Evolutionary conservation across 768 basidiomycete species (phyloP).

Genomic region (Trametes punicea): DNA sequence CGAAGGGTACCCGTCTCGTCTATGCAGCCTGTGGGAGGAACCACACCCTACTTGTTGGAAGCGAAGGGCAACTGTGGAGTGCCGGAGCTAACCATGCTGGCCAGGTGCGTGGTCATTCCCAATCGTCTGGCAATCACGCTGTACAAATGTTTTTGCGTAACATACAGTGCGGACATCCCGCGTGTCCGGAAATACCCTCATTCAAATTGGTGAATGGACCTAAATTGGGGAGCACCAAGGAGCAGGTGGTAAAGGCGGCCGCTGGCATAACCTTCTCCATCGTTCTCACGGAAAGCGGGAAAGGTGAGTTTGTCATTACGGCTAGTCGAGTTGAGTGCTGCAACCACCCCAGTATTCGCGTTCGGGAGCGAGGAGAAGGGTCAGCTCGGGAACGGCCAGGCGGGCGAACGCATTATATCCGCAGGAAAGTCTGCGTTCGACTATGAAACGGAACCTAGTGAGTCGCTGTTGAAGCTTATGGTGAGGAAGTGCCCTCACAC

Average conservation of each 20-base stretch:
- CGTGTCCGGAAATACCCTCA: constrained; percentile 57
- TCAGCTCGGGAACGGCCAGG: constrained; percentile 89
- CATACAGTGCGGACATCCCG: constrained; percentile 73
- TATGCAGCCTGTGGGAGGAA: constrained; percentile 80
- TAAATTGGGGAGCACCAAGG: constrained; percentile 49
- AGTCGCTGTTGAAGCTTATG: constrained; percentile 16
- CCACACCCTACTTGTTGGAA: constrained; percentile 81
- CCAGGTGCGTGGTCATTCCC: constrained; percentile 48
- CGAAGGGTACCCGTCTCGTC: constrained; percentile 54
- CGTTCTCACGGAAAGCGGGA: constrained; percentile 79
- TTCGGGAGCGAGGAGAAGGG: constrained; percentile 93
- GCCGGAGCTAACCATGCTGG: constrained; percentile 79
- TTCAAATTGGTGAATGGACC: constrained; percentile 67
- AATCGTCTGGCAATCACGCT: background rate
- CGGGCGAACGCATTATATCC: constrained; percentile 86
- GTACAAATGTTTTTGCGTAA: background rate
- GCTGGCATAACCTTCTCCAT: constrained; percentile 85
- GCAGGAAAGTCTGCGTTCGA: constrained; percentile 85
- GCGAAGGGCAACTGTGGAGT: constrained; percentile 79
- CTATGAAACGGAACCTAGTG: constrained; percentile 67
- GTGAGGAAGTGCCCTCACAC: constrained; percentile 3
- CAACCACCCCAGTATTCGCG: constrained; percentile 59
- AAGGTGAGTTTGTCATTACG: constrained; percentile 42
- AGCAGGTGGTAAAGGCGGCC: constrained; percentile 66
- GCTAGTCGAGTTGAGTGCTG: background rate